Evolutionary conservation across 2,329 filamentous ascomycete genomes (phyloP), one percentile per base, ranked within the genome.

Genomic region (Aspergillus ochraceus): DNA sequence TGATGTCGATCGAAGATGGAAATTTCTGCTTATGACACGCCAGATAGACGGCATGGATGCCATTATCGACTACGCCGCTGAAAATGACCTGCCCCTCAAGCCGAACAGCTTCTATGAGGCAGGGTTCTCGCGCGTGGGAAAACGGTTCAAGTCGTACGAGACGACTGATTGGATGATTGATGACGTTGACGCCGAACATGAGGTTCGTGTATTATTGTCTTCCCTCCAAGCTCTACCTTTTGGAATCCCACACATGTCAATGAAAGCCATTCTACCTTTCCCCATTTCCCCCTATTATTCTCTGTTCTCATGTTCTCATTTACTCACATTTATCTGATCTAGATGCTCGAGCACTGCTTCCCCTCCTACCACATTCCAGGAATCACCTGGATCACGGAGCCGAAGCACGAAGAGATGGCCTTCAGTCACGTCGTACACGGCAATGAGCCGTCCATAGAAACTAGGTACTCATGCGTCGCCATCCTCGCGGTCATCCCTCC

Each of bases 401-500:
- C 62, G 12, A 66, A 56, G 22, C 59, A 71, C 19, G 2, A 36
- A 20, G 54, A 71, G 49, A 56, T 60, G 60, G 69, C 67, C 1
- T 61, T 71, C 6, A 56, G 51, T 9, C 52, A 68, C 29, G 3
- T 71, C 2, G 51, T 53, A 6, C 69, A 70, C 46, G 69, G 70
- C 2, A 71, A 73, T 14, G 32, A 72, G 14, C 10, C 65, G 11
- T 30, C 51, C 0, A 26, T 66, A 6, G 53, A n/a, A 1, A 58
- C 52, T 2, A 6, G 54, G 1, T 72, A 71, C 45, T 71, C 66
- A 1, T 63, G 29, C 36, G 67, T 64, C 20, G 66, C 68, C 0
- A 68, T 71, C 1, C 24, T 73, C 10, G 69, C 66, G 2, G 51
- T 57, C 0, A 60, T 73, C 49, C 70, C 70, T 12, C 64, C 63